Base-by-base conservation (phyloP, 1,284 basidiomycete genomes). In the Ustilago nuda region DNA sequence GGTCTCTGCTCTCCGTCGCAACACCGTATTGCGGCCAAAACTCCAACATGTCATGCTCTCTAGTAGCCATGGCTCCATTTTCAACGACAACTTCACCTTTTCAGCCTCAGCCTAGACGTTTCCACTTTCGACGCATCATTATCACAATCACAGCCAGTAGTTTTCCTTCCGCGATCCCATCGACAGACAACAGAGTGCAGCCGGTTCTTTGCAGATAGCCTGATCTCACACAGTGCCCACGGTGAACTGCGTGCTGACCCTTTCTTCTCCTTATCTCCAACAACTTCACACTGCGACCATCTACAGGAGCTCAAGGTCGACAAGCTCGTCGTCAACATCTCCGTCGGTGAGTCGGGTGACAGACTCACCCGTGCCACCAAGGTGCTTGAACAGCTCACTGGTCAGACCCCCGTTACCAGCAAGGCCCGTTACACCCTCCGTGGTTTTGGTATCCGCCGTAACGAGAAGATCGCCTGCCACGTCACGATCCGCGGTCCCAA, bases 271-370 rank as follows among this genome's bases (percentile, higher is more conserved):
- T 33, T 37, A 13, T 12, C 41, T 8, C 52, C 27, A 13, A 48
- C 12, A 35, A 48, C 19, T n/a, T 2, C 32, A n/a, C 13, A 46
- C n/a, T 54, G 15, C 35, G 32, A 39, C 36, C 41, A 32, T 11
- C 23, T 30, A 72, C 77, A 92, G 90, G 95, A 98, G 90, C 93
- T 94, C 84, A 91, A 91, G 85, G 95, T 98, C 87, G 95, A 98
- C 89, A 98, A 99, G 91, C 92, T 99, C 87, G 95, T 98, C 89
- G 95, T 99, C 91, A 99, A 99, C 92, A 99, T 99, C 89, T 98
- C 95, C 85, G 97, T 99, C 85, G 96, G 97, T 87, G 96, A 98
- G 90, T 98, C 95, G 84, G 96, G 96, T 89, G 96, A 99, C 91
- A 92, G 96, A 88, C 90, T 99, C 84, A 99, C 97, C 82, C 93